Evolutionary conservation across 2,329 filamentous ascomycete genomes (phyloP).

Genomic region (Penicillium sp.): DNA sequence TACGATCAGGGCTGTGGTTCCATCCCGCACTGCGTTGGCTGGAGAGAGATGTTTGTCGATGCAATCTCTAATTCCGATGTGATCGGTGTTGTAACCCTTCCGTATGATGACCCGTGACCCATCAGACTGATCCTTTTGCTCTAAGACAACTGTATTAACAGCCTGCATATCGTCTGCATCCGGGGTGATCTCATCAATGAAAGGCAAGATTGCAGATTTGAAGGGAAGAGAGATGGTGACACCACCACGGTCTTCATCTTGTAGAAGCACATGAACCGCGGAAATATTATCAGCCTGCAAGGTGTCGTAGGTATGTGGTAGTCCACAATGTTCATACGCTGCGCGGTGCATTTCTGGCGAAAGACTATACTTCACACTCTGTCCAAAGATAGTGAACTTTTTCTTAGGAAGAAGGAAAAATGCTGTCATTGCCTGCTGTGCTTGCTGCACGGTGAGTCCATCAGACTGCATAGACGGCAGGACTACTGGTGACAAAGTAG

Average conservation of each 20-base stretch:
- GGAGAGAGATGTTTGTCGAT: constrained; percentile 27
- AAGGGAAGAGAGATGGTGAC: constrained; percentile 26
- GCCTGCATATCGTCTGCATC: constrained; percentile 29
- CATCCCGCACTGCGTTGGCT: constrained; percentile 21
- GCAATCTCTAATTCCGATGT: constrained; percentile 29
- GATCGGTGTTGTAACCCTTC: constrained; percentile 31
- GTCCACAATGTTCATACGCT: constrained; percentile 27
- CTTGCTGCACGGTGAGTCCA: constrained; percentile 9
- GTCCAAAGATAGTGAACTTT: constrained; percentile 25
- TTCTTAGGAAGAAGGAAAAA: constrained; percentile 14
- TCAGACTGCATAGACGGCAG: not conserved
- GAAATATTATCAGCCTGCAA: constrained; percentile 7
- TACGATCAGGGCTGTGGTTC: constrained; percentile 25
- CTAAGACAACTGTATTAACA: constrained; percentile 28
- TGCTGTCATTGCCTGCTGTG: constrained; percentile 11
- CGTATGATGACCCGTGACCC: constrained; percentile 6
- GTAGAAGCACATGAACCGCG: constrained; percentile 12
- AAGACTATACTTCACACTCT: constrained; percentile 21
- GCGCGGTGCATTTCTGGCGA: constrained; percentile 32
- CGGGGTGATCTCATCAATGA: constrained; percentile 19
- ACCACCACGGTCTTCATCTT: constrained; percentile 14
- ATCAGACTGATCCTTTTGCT: constrained; percentile 4
- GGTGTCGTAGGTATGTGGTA: constrained; percentile 23
- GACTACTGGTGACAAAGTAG: constrained; percentile 22
- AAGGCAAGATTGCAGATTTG: constrained; percentile 24